These are phyloP conservation scores for Ambispora gerdemannii DNA, from an alignment of 192 early-diverging fungal genomes.

Conservation along the genomic window DNA sequence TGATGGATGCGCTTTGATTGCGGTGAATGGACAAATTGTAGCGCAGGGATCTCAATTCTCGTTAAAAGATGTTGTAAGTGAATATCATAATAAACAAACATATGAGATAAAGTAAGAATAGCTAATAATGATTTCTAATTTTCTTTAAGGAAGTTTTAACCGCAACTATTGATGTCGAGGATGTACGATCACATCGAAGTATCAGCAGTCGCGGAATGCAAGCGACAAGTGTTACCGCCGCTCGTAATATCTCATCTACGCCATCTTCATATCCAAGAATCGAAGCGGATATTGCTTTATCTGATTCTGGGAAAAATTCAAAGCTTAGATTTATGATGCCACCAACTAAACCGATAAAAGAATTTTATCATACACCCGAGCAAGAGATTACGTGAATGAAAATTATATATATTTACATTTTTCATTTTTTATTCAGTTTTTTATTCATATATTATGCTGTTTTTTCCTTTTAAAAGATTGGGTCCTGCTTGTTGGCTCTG, in stretches of 20 bases:
- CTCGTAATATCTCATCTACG: too few relatives aligned
- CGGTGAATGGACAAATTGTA: conserved; percentile 84
- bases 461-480: conserved; percentile 48
- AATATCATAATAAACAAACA: neutral
- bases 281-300: conserved; percentile 55
- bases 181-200: conserved; percentile 77
- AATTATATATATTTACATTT: too few relatives aligned
- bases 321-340: conserved; percentile 43
- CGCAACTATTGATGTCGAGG: conserved; percentile 88
- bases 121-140: conserved; percentile 25
- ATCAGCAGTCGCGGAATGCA: conserved; percentile 77
- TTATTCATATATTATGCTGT: too few relatives aligned
- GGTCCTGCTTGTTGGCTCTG: conserved; percentile 99
- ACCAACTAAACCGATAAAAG: conserved; percentile 46
- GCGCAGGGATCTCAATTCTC: conserved; percentile 93
- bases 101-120: conserved; percentile 15
- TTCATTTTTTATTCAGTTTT: too few relatives aligned
- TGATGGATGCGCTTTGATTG: conserved; percentile 89
- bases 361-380: conserved; percentile 68
- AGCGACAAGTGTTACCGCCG: conserved; percentile 51
- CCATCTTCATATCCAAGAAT: conserved; percentile 69
- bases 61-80: conserved; percentile 79
- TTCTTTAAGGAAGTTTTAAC: conserved; percentile 73
- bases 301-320: conserved; percentile 39
- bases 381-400: conserved; percentile 83